These are phyloP conservation scores for Podosphaera fusca DNA, from an alignment of 2,329 filamentous ascomycete genomes.

Conservation along the genomic window DNA sequence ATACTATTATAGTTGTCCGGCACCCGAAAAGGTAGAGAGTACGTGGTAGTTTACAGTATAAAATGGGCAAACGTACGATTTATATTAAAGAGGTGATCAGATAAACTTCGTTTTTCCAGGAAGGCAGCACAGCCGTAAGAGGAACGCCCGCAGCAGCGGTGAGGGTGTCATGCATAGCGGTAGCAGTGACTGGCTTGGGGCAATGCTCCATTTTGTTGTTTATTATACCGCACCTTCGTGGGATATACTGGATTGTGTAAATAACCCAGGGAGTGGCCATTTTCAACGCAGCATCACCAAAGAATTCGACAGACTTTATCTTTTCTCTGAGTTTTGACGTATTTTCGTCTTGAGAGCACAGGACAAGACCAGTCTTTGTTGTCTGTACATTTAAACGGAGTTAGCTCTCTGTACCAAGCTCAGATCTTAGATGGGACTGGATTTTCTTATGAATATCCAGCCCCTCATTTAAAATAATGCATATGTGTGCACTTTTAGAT, in stretches of 20 bases:
- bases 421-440: too few species aligned
- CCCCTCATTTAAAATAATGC: too few species aligned
- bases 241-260: background rate
- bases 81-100: background rate
- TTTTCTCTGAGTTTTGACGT: background rate
- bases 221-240: background rate
- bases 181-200: background rate
- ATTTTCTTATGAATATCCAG: too few species aligned
- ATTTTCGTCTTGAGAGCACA: background rate
- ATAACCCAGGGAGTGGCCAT: background rate
- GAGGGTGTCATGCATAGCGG: background rate
- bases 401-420: too few species aligned
- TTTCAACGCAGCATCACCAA: background rate
- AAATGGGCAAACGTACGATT: background rate
- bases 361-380: background rate
- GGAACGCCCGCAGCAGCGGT: background rate
- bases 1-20: background rate
- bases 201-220: background rate
- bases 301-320: background rate
- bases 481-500: too few species aligned
- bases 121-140: background rate
- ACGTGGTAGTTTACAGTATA: background rate
- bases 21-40: background rate
- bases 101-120: background rate
- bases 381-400: background rate